Evolutionary conservation across 176 grass and related monocot species (phyloP).

Genomic region (Pontederia crassipes): DNA sequence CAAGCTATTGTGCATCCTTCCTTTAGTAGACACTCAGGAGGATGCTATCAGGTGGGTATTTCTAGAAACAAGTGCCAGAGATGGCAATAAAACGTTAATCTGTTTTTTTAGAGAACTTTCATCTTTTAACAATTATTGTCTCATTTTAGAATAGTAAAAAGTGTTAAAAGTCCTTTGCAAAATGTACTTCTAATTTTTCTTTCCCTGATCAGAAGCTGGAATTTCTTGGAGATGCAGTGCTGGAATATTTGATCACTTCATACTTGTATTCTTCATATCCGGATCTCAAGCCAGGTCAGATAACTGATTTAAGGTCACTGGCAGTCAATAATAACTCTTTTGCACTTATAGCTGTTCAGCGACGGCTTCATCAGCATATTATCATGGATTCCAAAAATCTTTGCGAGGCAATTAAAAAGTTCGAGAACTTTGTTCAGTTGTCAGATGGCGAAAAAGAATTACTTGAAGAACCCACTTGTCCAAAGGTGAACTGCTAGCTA

Average conservation of each 20-base stretch:
- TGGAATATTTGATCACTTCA: conserved; percentile 93
- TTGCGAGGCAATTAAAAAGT: conserved; percentile 37
- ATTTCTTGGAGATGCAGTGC: conserved; percentile 93
- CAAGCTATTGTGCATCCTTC: conserved; percentile 81
- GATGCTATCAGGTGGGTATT: conserved; percentile 78
- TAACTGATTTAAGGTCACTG: conserved; percentile 86
- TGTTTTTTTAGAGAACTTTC: no score
- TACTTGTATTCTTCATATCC: conserved; percentile 83
- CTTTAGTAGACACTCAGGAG: conserved; percentile 69
- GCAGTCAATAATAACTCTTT: conserved; percentile 64
- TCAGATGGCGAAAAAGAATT: conserved; percentile 57
- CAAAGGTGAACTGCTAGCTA: conserved; percentile 30
- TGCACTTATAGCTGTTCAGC: conserved; percentile 54
- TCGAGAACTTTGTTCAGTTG: conserved; percentile 66
- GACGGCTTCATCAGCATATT: conserved; percentile 64
- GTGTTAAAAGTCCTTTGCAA: no score
- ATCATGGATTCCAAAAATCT: conserved; percentile 70
- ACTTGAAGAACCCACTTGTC: conserved; percentile 75
- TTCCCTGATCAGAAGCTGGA: conserved; percentile 69
- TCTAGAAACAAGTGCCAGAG: not conserved
- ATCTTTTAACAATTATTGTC: not conserved
- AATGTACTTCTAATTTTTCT: not conserved
- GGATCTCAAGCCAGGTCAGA: conserved; percentile 80
- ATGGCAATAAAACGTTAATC: not conserved
- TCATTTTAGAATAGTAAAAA: no score